Evolutionary conservation across 2,329 filamentous ascomycete genomes (phyloP).

Genomic region (Alternaria hordeiaustralica): DNA sequence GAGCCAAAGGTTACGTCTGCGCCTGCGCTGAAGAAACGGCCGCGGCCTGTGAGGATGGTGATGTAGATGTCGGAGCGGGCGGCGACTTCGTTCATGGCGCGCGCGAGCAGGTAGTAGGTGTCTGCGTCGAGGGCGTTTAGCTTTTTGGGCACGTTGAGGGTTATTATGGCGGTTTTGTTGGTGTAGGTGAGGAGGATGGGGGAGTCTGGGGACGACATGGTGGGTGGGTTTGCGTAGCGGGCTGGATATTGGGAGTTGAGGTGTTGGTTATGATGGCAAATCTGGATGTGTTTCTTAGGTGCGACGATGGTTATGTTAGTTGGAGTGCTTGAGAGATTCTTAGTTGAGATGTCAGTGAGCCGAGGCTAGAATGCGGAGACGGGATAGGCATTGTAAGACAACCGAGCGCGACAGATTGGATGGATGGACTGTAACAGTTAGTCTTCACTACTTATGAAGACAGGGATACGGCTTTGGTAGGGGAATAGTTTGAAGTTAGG

Average conservation of each 20-base stretch:
- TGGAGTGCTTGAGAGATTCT: not conserved
- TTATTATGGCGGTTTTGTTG: conserved; percentile 80
- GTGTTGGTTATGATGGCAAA: not conserved
- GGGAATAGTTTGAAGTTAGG: too few relatives aligned
- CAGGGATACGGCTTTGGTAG: too few relatives aligned
- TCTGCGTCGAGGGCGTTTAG: conserved; percentile 79
- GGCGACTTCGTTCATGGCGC: conserved; percentile 78
- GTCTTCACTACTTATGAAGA: not conserved
- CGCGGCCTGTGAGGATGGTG: conserved; percentile 83
- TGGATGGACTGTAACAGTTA: not conserved
- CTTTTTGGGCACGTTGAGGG: conserved; percentile 83
- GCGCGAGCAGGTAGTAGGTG: conserved; percentile 79
- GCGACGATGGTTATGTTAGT: conserved; percentile 16
- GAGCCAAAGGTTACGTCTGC: conserved; percentile 73
- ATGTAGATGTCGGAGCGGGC: conserved; percentile 79
- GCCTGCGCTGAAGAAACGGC: conserved; percentile 87
- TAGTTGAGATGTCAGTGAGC: conserved; percentile 11
- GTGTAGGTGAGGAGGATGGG: conserved; percentile 66
- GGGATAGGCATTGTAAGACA: not conserved
- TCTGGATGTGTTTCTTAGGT: conserved; percentile 5
- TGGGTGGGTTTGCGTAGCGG: not conserved
- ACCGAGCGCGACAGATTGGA: not conserved
- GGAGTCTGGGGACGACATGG: conserved; percentile 52
- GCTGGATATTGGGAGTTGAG: not conserved
- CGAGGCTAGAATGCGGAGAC: conserved; percentile 33